Conservation (phyloP, 1,139 yeast genomes). For the Scheffersomyces illinoinensis region DNA sequence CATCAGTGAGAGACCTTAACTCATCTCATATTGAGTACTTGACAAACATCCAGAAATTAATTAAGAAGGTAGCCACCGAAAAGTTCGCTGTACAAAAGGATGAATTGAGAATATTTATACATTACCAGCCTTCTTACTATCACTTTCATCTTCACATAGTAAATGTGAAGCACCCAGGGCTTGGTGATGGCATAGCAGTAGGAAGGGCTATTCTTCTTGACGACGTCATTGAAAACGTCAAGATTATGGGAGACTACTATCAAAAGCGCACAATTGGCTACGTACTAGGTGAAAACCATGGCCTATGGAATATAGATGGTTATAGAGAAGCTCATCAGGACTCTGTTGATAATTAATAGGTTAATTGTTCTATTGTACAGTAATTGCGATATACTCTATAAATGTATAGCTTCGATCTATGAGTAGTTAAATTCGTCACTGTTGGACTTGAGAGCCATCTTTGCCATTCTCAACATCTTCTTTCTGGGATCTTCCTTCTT, state of each 20-base stretch:
- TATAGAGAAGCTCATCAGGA: conserved; percentile 8
- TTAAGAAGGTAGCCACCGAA: conserved; percentile 49
- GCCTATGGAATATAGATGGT: conserved; percentile 57
- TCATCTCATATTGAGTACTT: conserved; percentile 61
- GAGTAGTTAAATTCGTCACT: conserved; percentile 75
- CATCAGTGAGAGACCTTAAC: conserved; percentile 74
- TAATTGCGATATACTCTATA: not conserved
- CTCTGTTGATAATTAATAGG: not conserved
- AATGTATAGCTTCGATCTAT: not conserved
- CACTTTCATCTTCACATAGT: conserved; percentile 95
- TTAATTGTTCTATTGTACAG: not conserved
- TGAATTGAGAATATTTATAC: conserved; percentile 72
- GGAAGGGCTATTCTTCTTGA: conserved; percentile 86
- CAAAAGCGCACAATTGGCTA: conserved; percentile 48
- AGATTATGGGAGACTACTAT: conserved; percentile 49
- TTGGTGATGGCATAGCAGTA: conserved; percentile 67
- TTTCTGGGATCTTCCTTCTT: conserved; percentile 64
- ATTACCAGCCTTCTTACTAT: conserved; percentile 94
- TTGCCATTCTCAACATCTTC: conserved; percentile 79
- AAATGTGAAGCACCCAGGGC: conserved; percentile 67
- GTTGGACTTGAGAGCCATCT: conserved; percentile 60
- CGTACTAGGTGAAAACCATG: conserved; percentile 73
- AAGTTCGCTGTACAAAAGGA: conserved; percentile 39
- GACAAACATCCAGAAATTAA: conserved; percentile 39
- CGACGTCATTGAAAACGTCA: conserved; percentile 74